Evolutionary conservation across 2,329 filamentous ascomycete genomes (phyloP).

Genomic region (Cordyceps cateniannulata): DNA sequence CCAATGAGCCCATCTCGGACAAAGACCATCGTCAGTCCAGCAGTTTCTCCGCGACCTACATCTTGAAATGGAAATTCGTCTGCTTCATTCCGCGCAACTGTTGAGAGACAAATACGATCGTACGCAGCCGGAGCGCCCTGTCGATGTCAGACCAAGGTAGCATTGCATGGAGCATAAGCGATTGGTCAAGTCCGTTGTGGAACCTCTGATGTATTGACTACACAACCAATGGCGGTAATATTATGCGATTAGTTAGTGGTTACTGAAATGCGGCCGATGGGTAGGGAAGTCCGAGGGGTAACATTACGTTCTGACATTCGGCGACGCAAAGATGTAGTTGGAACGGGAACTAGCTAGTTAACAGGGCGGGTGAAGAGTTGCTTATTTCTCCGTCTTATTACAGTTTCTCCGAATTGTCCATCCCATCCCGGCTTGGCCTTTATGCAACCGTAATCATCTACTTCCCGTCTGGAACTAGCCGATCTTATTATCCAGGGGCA

Average conservation of each 20-base stretch:
- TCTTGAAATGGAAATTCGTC: background rate
- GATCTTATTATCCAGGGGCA: background rate
- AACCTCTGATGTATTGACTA: background rate
- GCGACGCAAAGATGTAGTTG: background rate
- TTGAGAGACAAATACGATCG: background rate
- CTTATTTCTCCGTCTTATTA: conserved; percentile 9
- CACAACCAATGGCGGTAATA: background rate
- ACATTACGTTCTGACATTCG: background rate
- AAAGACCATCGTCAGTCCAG: background rate
- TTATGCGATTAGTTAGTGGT: background rate
- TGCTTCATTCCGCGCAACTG: background rate
- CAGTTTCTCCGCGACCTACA: background rate
- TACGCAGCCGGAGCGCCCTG: background rate
- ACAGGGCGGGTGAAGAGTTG: background rate
- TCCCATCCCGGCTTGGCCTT: background rate
- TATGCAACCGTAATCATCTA: conserved; percentile 2
- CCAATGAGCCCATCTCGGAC: background rate
- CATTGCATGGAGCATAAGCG: conserved; percentile 11
- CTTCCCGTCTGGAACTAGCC: background rate
- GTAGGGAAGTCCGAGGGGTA: background rate
- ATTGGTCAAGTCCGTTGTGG: background rate
- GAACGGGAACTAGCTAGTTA: background rate
- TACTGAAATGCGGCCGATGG: background rate
- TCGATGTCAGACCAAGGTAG: conserved; percentile 8
- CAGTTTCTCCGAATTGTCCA: conserved; percentile 3